Percentiles rank a stretch among this genome's conserved stretches.
Evolutionary conservation across 2,329 filamentous ascomycete genomes (phyloP).

Genomic region (Clonostachys rhizophaga): DNA sequence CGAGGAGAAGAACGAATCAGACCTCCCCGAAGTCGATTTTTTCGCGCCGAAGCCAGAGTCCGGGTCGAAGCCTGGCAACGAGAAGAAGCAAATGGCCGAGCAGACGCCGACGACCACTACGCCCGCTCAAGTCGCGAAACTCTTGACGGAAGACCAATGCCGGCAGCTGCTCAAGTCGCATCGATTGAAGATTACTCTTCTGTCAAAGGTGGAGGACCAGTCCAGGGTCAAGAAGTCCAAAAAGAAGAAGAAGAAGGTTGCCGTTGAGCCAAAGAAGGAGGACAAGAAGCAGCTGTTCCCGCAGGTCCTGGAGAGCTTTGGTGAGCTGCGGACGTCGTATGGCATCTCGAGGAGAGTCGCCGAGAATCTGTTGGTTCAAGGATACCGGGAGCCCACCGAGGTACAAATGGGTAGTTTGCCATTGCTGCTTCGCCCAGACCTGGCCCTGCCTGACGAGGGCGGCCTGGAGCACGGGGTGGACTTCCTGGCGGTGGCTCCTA

Average conservation of each 20-base stretch:
- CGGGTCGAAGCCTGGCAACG: conserved; percentile 24
- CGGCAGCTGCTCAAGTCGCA: conserved; percentile 72
- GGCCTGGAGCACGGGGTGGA: conserved; percentile 49
- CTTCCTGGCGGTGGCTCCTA: conserved; percentile 85
- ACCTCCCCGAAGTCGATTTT: conserved; percentile 50
- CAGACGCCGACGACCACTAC: not conserved
- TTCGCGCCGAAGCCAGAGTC: conserved; percentile 44
- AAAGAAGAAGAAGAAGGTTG: conserved; percentile 47
- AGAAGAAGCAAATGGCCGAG: conserved; percentile 20
- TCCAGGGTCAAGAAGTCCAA: conserved; percentile 50
- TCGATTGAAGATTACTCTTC: conserved; percentile 76
- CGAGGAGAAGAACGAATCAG: conserved; percentile 17
- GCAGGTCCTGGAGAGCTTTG: conserved; percentile 74
- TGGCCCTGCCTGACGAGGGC: conserved; percentile 34
- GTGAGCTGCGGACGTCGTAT: conserved; percentile 65
- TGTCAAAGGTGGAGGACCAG: conserved; percentile 47
- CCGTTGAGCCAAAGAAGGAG: conserved; percentile 41
- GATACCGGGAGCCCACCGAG: conserved; percentile 84
- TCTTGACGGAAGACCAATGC: conserved; percentile 64
- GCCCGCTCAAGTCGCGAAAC: conserved; percentile 12
- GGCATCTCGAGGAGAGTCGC: conserved; percentile 69
- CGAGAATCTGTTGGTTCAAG: conserved; percentile 78
- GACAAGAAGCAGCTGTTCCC: conserved; percentile 65
- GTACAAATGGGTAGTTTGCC: conserved; percentile 87
- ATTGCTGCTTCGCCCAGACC: conserved; percentile 60